These are phyloP conservation scores for Domatiomyces catenatus DNA, from an alignment of 2,329 filamentous ascomycete species.

Conservation along the genomic window DNA sequence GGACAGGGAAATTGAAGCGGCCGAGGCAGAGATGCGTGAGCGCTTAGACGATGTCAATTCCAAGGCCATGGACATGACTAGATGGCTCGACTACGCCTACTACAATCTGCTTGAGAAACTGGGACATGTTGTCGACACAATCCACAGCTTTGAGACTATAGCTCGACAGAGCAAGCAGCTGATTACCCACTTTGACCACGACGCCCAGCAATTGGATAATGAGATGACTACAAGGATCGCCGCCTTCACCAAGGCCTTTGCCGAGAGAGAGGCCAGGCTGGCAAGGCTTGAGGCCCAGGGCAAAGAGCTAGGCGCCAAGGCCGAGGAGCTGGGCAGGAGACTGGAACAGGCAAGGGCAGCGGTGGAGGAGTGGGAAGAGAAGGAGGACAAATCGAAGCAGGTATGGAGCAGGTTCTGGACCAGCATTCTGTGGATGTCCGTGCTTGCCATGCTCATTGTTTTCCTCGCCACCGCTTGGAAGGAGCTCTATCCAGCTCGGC, in stretches of 20 bases:
- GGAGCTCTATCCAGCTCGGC: constrained; percentile 8
- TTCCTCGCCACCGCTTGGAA: constrained; percentile 5
- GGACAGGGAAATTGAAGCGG: constrained; percentile 7
- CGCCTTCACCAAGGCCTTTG: constrained; percentile 24
- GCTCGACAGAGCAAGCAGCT: constrained; percentile 23
- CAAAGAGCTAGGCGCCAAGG: constrained; percentile 22
- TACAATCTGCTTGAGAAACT: constrained; percentile 33
- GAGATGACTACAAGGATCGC: constrained; percentile 25
- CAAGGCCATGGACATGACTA: constrained; percentile 27
- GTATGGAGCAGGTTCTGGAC: constrained; percentile 8
- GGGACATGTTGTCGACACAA: constrained; percentile 25
- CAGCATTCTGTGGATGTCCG: constrained; percentile 5
- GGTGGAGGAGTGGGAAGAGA: constrained; percentile 29
- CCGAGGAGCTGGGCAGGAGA: constrained; percentile 24
- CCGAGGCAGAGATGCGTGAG: constrained; percentile 13
- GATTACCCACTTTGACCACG: constrained; percentile 25
- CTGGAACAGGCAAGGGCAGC: constrained; percentile 25
- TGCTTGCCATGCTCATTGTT: constrained; percentile 5
- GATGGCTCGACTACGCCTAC: constrained; percentile 33
- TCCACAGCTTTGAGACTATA: constrained; percentile 28
- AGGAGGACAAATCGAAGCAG: constrained; percentile 22
- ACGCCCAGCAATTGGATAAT: constrained; percentile 22
- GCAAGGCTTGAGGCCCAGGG: constrained; percentile 26
- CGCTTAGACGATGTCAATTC: constrained; percentile 8
- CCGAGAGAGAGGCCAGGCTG: constrained; percentile 24